Conservation (phyloP, 1,139 yeast species). For the Ogataea hybrid region DNA sequence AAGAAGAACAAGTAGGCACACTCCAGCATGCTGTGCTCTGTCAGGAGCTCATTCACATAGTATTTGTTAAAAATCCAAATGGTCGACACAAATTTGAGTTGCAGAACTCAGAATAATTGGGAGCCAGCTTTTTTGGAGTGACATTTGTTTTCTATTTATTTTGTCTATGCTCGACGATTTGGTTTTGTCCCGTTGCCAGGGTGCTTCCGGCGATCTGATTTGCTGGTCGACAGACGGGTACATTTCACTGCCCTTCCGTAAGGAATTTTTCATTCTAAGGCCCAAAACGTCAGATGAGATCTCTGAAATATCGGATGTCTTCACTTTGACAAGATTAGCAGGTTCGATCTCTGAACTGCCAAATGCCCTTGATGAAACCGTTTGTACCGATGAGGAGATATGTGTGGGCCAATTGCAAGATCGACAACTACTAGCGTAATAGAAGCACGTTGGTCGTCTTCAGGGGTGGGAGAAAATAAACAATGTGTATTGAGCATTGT, state of each 20-base stretch:
- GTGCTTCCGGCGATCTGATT: slow-evolving; percentile 10
- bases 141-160: neutral
- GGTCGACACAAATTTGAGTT: too few species aligned
- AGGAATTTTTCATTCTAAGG: slow-evolving; percentile 16
- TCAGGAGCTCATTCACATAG: too few species aligned
- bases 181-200: slow-evolving; percentile 5
- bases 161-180: slow-evolving; percentile 15
- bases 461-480: slow-evolving; percentile 22
- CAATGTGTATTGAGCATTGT: slow-evolving; percentile 23
- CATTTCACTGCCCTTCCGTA: slow-evolving; percentile 18
- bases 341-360: slow-evolving; percentile 20
- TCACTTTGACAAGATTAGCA: slow-evolving; percentile 15
- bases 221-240: slow-evolving; percentile 28
- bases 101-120: too few species aligned
- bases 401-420: slow-evolving; percentile 22
- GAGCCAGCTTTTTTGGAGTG: neutral
- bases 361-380: slow-evolving; percentile 20
- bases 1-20: too few species aligned
- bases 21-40: too few species aligned
- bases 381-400: slow-evolving; percentile 23
- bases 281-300: slow-evolving; percentile 11
- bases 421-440: slow-evolving; percentile 14
- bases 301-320: slow-evolving; percentile 20
- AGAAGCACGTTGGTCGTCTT: slow-evolving; percentile 26
- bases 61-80: too few species aligned